Conservation (phyloP, 2,329 filamentous ascomycete species). For the Dichotomopilus funicola region DNA sequence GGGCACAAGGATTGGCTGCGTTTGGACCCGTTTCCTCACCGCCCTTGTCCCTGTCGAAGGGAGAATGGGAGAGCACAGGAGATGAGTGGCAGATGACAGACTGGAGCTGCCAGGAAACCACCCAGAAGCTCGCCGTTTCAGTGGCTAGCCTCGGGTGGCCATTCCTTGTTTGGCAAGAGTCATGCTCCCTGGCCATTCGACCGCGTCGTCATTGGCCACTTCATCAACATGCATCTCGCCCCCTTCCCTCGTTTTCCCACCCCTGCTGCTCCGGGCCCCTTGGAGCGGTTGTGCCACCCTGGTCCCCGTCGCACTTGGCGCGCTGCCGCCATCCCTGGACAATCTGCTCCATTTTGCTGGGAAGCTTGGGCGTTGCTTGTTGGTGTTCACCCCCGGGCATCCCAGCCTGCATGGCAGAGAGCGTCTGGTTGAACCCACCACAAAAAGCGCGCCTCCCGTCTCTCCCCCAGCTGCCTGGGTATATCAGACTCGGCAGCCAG, state of each 20-base stretch:
- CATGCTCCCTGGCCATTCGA: conserved; percentile 33
- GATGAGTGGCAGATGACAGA: conserved; percentile 13
- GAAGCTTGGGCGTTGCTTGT: conserved; percentile 1
- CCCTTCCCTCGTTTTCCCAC: conserved; percentile 40
- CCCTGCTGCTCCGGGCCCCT: conserved; percentile 33
- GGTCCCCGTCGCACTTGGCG: conserved; percentile 31
- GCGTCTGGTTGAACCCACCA: conserved; percentile 2
- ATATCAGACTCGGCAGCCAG: conserved; percentile 25
- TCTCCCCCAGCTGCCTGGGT: conserved; percentile 7
- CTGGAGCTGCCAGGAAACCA: conserved; percentile 12
- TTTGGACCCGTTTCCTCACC: conserved; percentile 19
- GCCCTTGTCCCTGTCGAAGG: conserved; percentile 22
- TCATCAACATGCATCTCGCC: conserved; percentile 43
- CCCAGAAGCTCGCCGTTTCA: conserved; percentile 16
- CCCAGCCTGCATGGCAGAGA: neutral
- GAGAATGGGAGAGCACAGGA: conserved; percentile 6
- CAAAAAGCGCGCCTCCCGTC: conserved; percentile 2
- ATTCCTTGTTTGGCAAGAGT: conserved; percentile 46
- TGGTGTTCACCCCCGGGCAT: neutral
- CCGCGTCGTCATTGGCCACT: conserved; percentile 42
- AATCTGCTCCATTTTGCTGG: conserved; percentile 23
- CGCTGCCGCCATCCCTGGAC: conserved; percentile 28
- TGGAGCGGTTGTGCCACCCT: conserved; percentile 31
- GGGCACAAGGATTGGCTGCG: conserved; percentile 15
- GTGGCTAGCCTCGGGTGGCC: conserved; percentile 40